A percentile compares a stretch with the other conserved stretches of the same genome.
phyloP scores from a whole-genome alignment of 108 stramenopile genomes.

The Stephanodiscus triporus region DNA sequence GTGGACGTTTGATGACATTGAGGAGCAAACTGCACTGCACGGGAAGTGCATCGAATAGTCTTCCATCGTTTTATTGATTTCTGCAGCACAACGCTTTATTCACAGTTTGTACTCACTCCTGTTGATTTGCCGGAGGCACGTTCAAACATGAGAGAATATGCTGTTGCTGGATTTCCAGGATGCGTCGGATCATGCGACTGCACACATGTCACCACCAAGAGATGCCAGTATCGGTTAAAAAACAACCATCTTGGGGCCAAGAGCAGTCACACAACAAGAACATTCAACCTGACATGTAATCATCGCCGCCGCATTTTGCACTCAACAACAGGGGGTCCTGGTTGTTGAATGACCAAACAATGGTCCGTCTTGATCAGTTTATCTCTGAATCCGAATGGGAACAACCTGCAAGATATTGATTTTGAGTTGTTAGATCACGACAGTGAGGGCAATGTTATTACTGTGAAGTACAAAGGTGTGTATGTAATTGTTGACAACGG shows the following conservation, averaged over 20 bases:
- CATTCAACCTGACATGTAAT: background rate
- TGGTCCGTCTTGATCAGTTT: no score
- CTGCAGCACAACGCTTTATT: slow-evolving; percentile 5
- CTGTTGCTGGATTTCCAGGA: slow-evolving; percentile 1
- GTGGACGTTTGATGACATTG: slow-evolving; percentile 18
- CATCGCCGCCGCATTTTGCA: no score
- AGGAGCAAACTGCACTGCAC: background rate
- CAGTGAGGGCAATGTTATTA: background rate
- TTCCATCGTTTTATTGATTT: slow-evolving; percentile 17
- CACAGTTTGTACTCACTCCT: slow-evolving; percentile 10
- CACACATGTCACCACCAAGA: background rate
- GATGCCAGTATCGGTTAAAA: background rate
- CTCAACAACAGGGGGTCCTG: slow-evolving; percentile 9
- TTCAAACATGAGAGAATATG: background rate
- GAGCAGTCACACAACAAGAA: background rate
- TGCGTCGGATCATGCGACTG: no score
- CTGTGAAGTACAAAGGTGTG: slow-evolving; percentile 12
- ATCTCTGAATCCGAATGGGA: slow-evolving; percentile 6
- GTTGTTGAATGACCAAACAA: no score
- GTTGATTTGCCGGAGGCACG: background rate
- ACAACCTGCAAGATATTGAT: background rate
- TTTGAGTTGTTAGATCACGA: slow-evolving; percentile 4
- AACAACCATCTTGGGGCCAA: background rate
- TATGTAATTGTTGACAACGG: slow-evolving; percentile 50
- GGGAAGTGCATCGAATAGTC: slow-evolving; percentile 5